Base-by-base conservation (phyloP, 306 rosid species). In the Astragalus membranaceus region DNA sequence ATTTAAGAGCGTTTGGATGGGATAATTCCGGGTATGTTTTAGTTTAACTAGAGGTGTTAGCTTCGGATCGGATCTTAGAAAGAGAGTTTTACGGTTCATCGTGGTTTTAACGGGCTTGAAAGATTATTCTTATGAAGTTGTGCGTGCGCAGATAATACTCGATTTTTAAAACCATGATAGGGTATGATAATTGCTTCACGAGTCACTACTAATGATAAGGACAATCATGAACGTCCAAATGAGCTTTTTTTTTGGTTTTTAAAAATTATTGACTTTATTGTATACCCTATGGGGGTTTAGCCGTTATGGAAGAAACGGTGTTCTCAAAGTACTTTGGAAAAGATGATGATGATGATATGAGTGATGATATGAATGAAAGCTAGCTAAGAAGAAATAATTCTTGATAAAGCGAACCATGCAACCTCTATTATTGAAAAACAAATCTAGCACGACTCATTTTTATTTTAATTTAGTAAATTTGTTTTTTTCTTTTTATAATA, bases 201-300 rank as follows among this genome's bases (percentile, higher is more conserved):
- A 23, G 59, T 14, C 52, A 26, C 29, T 52, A 41, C n/a, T 64
- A 53, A 73, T 76, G 69, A 76, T 60, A 56, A 75, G 69, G 68
- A 61, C 73, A 61, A 86, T 70, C 74, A 44, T 41, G 75, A 69
- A 75, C 82, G 76, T 77, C 66, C 67, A 67, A 71, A 70, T 37
- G 41, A 8, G 46, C 17, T 48, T 15, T 44, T 56, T 37, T 17
- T 11, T 37, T 36, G 43, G 43, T 41, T 35, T 75, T 54, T 6
- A 0, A 26, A n/a, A 39, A 57, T 66, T 79, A 47, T 67, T 73
- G 78, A 66, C 75, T 78, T 64, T 47, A 26, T 66, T 79, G 78
- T 78, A 29, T 78, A 29, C 71, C 72, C 61, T 60, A 16, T 33
- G 20, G 54, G 79, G 72, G 54, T 64, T 69, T n/a, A 65, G 80